phyloP scores from a whole-genome alignment of 768 basidiomycete genomes.

The Pleurotus tuoliensis region DNA sequence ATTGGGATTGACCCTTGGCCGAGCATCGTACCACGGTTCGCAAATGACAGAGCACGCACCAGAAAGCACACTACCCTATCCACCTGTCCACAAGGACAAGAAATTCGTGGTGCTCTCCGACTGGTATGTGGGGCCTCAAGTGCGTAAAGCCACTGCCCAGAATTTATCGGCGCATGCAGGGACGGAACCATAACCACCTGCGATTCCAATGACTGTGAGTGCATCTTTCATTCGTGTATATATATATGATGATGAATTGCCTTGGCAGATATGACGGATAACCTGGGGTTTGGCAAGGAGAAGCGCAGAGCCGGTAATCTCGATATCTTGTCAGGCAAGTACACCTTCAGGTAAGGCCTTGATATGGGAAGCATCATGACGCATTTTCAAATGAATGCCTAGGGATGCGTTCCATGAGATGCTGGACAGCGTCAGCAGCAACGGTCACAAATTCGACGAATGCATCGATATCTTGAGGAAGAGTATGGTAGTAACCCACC shows the following conservation, averaged over 20 bases:
- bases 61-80: conserved; percentile 74
- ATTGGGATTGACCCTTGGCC: not conserved
- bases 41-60: conserved; percentile 33
- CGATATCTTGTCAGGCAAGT: conserved; percentile 60
- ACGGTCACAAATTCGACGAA: conserved; percentile 79
- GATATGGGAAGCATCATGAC: not conserved
- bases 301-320: conserved; percentile 73
- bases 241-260: not conserved
- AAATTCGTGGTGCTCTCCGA: conserved; percentile 86
- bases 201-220: conserved; percentile 90
- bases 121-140: conserved; percentile 48
- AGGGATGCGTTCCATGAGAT: conserved; percentile 89
- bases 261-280: conserved; percentile 76
- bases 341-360: conserved; percentile 59
- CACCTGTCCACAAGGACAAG: conserved; percentile 75
- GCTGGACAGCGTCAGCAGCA: conserved; percentile 72
- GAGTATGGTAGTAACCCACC: conserved; percentile 37
- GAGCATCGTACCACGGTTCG: not conserved
- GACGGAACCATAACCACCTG: conserved; percentile 91
- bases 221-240: not conserved
- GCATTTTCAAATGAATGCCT: not conserved
- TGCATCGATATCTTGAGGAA: conserved; percentile 74
- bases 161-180: conserved; percentile 36
- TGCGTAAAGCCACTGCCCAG: not conserved
- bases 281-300: conserved; percentile 78